phyloP scores from a whole-genome alignment of 139 green algal genomes.

The Chlorella vulgaris region DNA sequence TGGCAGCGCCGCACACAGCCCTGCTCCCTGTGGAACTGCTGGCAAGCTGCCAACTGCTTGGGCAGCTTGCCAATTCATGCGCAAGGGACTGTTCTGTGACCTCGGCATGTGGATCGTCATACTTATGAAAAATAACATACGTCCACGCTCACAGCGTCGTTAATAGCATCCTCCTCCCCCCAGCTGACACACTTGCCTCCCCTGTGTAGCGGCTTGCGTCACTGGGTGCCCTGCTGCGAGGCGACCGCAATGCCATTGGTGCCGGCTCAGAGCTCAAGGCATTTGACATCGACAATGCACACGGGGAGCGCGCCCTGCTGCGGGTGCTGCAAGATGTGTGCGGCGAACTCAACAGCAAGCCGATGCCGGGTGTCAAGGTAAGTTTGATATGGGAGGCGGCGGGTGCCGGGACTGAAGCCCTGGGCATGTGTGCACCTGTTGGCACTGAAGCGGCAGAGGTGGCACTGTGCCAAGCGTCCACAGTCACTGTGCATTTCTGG shows the following conservation, averaged over 20 bases:
- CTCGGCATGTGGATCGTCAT: too few relatives aligned
- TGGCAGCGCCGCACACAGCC: neutral
- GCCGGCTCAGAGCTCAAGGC: conserved; percentile 41
- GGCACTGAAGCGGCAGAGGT: too few relatives aligned
- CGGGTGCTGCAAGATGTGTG: conserved; percentile 27
- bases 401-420: neutral
- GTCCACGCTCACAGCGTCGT: too few relatives aligned
- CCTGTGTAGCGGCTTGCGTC: conserved; percentile 72
- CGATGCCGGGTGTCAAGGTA: conserved; percentile 39
- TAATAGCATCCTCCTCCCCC: too few relatives aligned
- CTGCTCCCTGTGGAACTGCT: neutral
- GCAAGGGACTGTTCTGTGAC: too few relatives aligned
- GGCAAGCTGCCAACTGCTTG: neutral
- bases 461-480: too few relatives aligned
- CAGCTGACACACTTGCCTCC: neutral
- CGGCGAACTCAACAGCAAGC: neutral
- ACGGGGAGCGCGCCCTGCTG: conserved; percentile 28
- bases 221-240: conserved; percentile 70
- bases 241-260: conserved; percentile 48
- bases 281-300: conserved; percentile 41
- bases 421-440: too few relatives aligned
- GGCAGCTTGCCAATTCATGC: neutral
- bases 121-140: too few relatives aligned
- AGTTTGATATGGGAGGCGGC: neutral
- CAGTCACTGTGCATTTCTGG: too few relatives aligned